Evolutionary conservation across 495 filamentous ascomycete species (phyloP).

Genomic region (Lasiosphaeriaceae sp.): DNA sequence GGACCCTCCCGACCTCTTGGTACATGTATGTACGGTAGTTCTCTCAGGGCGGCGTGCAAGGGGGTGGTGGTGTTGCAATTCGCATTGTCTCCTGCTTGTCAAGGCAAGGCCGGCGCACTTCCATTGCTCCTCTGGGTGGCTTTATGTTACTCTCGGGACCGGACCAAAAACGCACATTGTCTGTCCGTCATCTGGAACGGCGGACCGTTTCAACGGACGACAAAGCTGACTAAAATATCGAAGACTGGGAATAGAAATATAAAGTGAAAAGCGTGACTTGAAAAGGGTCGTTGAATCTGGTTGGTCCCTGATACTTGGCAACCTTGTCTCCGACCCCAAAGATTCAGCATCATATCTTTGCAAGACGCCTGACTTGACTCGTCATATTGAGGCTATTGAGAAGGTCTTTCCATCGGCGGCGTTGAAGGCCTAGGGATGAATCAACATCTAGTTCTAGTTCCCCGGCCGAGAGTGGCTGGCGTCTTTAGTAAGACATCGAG

Average conservation of each 20-base stretch:
- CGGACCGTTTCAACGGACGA: background rate
- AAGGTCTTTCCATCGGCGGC: too few species aligned
- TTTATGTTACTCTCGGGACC: background rate
- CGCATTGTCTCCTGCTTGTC: background rate
- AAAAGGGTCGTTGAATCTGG: too few species aligned
- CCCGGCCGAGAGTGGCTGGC: too few species aligned
- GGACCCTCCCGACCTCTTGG: background rate
- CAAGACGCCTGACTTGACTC: too few species aligned
- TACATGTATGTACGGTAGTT: background rate
- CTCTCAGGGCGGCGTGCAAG: background rate
- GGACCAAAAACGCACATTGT: background rate
- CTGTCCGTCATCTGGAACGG: background rate
- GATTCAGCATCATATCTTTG: too few species aligned
- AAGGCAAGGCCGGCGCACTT: background rate
- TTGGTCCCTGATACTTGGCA: too few species aligned
- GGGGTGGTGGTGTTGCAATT: background rate
- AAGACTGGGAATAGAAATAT: background rate
- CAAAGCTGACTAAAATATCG: background rate
- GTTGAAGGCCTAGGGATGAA: too few species aligned
- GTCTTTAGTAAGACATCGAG: too few species aligned
- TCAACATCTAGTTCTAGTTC: too few species aligned
- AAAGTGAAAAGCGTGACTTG: background rate
- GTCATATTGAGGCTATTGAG: too few species aligned
- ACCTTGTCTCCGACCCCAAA: too few species aligned
- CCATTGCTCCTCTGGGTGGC: too few species aligned